Evolutionary conservation across 805 yeast genomes (phyloP), one percentile per base, ranked within the genome.

Genomic region (Wickerhamomyces rabaulensis): DNA sequence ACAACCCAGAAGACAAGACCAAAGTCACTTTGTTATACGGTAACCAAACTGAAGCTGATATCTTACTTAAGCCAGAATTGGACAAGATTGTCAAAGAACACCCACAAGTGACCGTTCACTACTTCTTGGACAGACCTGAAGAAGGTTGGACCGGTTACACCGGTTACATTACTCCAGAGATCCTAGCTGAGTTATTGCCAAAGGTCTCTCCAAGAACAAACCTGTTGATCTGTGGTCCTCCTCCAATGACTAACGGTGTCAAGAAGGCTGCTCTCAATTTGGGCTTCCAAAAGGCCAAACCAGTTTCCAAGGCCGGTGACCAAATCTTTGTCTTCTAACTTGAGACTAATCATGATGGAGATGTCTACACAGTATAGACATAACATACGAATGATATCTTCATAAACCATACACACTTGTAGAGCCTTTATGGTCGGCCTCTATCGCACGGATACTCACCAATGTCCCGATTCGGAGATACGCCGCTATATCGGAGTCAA

Each of bases 191-290:
- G 44, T 71, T 76, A 59, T 73, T 86, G 57, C 91, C 95, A 40
- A 71, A 73, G 45, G 71, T 88, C 25, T 60, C 80, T 37, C 72
- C 68, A 37, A 82, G 80, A 55, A 70, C 79, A 50, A 86, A 85
- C 72, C 73, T 92, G 56, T 78, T 92, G 61, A 68, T 91, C 47
- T 91, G 97, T 70, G 98, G 97, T 40, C 97, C 97, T 41, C 95
- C 95, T 50, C 90, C 92, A 52, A 87, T 91, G 96, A 81, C 84
- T 40, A 76, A 87, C 50, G 84, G 91, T 50, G 76, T 87, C 65
- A 91, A 89, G 74, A 87, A 80, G 70, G 85, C 83, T 46, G 87
- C 92, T 38, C 76, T 76, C 22, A 69, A 55, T 26, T 74, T 90
- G 56, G 97, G 96, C 15, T 91, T 68, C 67, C 76, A 76, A 43